These are phyloP conservation scores for Diaporthe sp. DNA, from an alignment of 2,329 filamentous ascomycete species.

Conservation along the genomic window DNA sequence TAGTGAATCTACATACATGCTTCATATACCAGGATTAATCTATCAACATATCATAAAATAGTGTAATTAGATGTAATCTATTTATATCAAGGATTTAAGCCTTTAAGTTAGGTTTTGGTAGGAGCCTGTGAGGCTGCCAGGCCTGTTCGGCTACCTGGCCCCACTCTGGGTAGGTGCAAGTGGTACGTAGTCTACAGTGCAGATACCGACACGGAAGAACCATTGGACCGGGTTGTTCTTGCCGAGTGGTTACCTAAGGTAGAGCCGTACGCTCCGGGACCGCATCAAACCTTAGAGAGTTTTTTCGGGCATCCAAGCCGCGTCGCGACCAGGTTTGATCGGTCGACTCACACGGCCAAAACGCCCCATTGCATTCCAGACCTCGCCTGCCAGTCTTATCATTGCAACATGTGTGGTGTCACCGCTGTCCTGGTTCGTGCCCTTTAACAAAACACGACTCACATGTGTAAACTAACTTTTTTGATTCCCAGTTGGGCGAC, in stretches of 20 bases:
- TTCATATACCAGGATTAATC: no score
- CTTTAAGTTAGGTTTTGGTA: background rate
- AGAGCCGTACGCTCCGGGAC: background rate
- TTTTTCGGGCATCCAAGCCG: background rate
- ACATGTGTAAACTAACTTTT: background rate
- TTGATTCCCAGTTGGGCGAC: conserved; percentile 53
- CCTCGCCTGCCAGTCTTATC: conserved; percentile 7
- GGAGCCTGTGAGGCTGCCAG: background rate
- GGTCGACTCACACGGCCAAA: conserved; percentile 11
- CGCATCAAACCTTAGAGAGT: conserved; percentile 11
- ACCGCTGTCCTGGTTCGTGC: conserved; percentile 71
- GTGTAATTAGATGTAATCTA: background rate
- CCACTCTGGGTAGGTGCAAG: background rate
- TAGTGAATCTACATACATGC: no score
- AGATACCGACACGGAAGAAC: background rate
- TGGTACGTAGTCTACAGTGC: background rate
- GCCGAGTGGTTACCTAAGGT: background rate
- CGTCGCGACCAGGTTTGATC: conserved; percentile 15
- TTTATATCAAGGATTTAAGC: background rate
- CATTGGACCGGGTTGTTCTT: background rate
- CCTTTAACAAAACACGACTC: background rate
- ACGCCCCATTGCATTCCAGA: conserved; percentile 17
- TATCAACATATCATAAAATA: no score
- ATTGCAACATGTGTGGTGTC: conserved; percentile 71
- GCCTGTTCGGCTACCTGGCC: background rate